phyloP scores from a whole-genome alignment of 23 red algal species.

The Gracilaria gracilis region DNA sequence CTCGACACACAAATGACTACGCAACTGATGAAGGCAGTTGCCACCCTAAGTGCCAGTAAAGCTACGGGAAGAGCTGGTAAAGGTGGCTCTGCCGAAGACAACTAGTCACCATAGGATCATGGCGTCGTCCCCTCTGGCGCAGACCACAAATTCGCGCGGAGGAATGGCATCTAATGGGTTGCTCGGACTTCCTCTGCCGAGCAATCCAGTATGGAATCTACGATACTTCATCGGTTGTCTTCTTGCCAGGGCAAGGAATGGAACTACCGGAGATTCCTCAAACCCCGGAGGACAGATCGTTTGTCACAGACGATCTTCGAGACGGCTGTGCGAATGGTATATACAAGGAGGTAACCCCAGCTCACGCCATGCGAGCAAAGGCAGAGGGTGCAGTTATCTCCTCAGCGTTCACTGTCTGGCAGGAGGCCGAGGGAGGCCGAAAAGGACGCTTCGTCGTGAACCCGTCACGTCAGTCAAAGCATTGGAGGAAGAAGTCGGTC shows the following conservation, averaged over 20 bases:
- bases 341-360: slow-evolving; percentile 2
- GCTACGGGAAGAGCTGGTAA: background rate
- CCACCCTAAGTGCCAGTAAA: background rate
- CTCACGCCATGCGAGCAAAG: background rate
- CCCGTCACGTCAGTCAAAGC: slow-evolving; percentile 12
- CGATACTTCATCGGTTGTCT: background rate
- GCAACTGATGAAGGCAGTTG: background rate
- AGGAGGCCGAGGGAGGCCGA: background rate
- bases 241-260: background rate
- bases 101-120: background rate
- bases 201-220: slow-evolving; percentile 7
- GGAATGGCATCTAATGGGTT: slow-evolving; percentile 4
- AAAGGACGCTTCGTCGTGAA: slow-evolving; percentile 56
- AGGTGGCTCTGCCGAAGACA: background rate
- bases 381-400: background rate
- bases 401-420: slow-evolving; percentile 49
- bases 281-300: slow-evolving; percentile 1
- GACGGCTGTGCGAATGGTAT: slow-evolving; percentile 27
- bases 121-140: background rate
- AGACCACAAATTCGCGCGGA: background rate
- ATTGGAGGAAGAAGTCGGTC: slow-evolving; percentile 36
- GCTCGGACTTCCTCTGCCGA: slow-evolving; percentile 16
- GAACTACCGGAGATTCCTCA: slow-evolving; percentile 22
- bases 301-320: background rate
- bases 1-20: background rate